Conservation (phyloP, 2,329 filamentous ascomycete genomes). For the Byssothecium circinans region DNA sequence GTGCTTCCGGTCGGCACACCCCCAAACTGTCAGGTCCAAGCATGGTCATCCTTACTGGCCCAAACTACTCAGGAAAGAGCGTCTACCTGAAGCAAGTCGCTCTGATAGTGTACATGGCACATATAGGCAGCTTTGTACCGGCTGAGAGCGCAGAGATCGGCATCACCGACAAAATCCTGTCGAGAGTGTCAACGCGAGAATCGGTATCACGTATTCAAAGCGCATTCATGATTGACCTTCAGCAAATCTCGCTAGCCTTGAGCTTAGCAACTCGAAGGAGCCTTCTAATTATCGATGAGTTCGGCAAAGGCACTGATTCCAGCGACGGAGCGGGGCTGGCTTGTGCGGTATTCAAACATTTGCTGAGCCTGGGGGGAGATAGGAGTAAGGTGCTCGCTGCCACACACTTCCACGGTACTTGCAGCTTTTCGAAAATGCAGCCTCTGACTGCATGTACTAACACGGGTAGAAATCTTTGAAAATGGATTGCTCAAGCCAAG, state of each 20-base stretch:
- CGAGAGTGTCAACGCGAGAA: constrained; percentile 76
- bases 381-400: constrained; percentile 63
- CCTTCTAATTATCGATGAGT: constrained; percentile 89
- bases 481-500: constrained; percentile 57
- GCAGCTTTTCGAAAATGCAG: constrained; percentile 34
- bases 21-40: constrained; percentile 52
- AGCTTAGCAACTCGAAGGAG: constrained; percentile 74
- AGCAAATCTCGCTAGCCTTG: constrained; percentile 78
- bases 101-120: constrained; percentile 86
- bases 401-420: constrained; percentile 63
- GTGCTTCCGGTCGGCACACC: constrained; percentile 7
- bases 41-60: constrained; percentile 82
- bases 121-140: constrained; percentile 87
- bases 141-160: constrained; percentile 76
- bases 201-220: constrained; percentile 66
- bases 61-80: constrained; percentile 96
- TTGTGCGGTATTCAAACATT: constrained; percentile 61
- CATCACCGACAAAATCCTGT: constrained; percentile 89
- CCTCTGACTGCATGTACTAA: not conserved
- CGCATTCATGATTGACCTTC: constrained; percentile 79
- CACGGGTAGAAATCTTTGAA: constrained; percentile 68
- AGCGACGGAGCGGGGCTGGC: constrained; percentile 66
- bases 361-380: constrained; percentile 52
- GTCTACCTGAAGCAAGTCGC: constrained; percentile 93
- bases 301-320: constrained; percentile 70